phyloP scores from a whole-genome alignment of 176 grass and related monocot genomes.

The Aegilops longissima region DNA sequence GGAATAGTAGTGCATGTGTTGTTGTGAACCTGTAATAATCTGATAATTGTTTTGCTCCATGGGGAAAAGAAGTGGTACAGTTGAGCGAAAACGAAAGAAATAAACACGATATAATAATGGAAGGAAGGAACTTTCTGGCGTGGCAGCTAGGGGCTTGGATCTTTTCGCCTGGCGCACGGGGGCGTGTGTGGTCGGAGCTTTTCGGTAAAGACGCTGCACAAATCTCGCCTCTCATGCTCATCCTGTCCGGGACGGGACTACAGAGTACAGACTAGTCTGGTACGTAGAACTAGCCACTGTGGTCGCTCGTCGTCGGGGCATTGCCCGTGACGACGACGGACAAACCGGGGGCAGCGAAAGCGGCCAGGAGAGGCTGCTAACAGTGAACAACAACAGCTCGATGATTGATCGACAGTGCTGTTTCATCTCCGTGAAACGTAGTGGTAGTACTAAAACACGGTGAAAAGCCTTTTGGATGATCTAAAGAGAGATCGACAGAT shows the following conservation, averaged over 20 bases:
- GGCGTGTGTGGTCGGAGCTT: conserved; percentile 25
- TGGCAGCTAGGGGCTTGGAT: conserved; percentile 11
- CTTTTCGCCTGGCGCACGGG: not conserved
- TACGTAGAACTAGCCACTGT: not conserved
- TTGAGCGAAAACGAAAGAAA: not conserved
- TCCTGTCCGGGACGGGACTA: not conserved
- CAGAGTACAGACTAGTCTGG: not conserved
- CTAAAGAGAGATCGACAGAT: not conserved
- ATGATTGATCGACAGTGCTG: no score
- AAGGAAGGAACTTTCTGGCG: not conserved
- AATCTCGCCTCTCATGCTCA: conserved; percentile 9
- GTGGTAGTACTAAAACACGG: not conserved
- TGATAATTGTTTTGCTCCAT: not conserved
- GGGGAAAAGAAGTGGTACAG: not conserved
- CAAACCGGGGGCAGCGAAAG: not conserved
- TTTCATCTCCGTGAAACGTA: not conserved
- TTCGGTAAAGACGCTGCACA: not conserved
- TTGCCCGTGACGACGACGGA: not conserved
- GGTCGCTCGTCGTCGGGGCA: not conserved
- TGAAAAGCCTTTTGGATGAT: not conserved
- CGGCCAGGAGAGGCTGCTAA: not conserved
- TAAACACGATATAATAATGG: not conserved
- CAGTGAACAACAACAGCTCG: no score
- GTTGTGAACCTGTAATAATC: not conserved
- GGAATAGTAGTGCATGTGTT: not conserved